Evolutionary conservation across 139 green algal genomes (phyloP).

Genomic region (Bryopsis sp.): DNA sequence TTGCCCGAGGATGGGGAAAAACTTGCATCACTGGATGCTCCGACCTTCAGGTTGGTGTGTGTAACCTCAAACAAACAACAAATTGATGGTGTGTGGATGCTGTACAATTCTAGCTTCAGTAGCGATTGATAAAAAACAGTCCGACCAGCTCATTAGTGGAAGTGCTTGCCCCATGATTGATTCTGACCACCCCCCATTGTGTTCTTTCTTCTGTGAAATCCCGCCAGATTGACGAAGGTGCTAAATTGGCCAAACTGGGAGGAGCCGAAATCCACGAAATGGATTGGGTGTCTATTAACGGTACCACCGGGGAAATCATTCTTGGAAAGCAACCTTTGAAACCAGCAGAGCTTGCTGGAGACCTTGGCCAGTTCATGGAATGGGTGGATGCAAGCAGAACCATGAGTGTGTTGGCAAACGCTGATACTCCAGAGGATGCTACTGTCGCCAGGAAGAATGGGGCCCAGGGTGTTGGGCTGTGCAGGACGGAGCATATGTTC

Average conservation of each 20-base stretch:
- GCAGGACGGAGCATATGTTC: constrained; percentile 77
- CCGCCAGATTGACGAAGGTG: constrained; percentile 41
- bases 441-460: constrained; percentile 42
- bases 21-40: constrained; percentile 58
- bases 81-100: no score
- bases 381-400: constrained; percentile 51
- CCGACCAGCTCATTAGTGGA: no score
- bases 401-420: constrained; percentile 55
- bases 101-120: no score
- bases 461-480: constrained; percentile 59
- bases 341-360: constrained; percentile 17
- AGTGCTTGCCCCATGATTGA: no score
- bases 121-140: no score
- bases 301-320: constrained; percentile 47
- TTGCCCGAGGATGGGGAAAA: constrained; percentile 79
- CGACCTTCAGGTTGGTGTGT: constrained; percentile 34
- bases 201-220: no score
- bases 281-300: constrained; percentile 54
- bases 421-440: constrained; percentile 63
- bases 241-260: constrained; percentile 22
- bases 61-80: no score
- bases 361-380: constrained; percentile 49
- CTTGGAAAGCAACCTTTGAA: constrained; percentile 28
- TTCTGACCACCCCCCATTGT: no score
- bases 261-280: constrained; percentile 31